phyloP scores from a whole-genome alignment of 495 filamentous ascomycete genomes.

The Neurospora africana region DNA sequence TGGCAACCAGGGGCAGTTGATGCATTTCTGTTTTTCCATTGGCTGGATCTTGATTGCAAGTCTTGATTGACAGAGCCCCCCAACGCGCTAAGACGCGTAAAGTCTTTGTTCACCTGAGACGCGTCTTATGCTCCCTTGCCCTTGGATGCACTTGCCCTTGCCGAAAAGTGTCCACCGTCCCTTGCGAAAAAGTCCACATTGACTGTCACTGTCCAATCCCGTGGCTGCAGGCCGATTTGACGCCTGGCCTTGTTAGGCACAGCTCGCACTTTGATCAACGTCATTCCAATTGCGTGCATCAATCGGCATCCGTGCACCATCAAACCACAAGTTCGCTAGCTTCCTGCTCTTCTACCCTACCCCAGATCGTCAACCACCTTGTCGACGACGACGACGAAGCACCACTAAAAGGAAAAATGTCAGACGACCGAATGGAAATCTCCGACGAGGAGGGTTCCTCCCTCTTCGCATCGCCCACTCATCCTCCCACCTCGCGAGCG shows the following conservation, averaged over 20 bases:
- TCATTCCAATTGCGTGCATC: neutral
- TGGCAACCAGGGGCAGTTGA: neutral
- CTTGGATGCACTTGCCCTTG: neutral
- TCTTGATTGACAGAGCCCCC: neutral
- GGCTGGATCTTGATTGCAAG: neutral
- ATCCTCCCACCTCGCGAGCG: constrained; percentile 5
- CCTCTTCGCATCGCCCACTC: constrained; percentile 57
- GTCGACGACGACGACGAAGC: neutral
- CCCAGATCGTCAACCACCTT: neutral
- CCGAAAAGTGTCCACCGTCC: neutral
- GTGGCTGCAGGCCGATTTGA: neutral
- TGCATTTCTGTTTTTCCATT: neutral
- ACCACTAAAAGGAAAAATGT: constrained; percentile 7
- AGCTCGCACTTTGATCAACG: neutral
- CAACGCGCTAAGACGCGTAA: neutral
- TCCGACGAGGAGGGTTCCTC: constrained; percentile 53
- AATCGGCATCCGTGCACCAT: neutral
- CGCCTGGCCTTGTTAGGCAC: neutral
- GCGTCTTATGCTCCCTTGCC: neutral
- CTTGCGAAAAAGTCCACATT: neutral
- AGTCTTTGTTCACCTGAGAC: neutral
- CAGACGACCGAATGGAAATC: constrained; percentile 11
- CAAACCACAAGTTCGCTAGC: constrained; percentile 1
- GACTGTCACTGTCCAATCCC: neutral
- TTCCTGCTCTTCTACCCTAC: no score